Conservation (phyloP, 2,329 filamentous ascomycete species). For the Cordyceps pruinosa region DNA sequence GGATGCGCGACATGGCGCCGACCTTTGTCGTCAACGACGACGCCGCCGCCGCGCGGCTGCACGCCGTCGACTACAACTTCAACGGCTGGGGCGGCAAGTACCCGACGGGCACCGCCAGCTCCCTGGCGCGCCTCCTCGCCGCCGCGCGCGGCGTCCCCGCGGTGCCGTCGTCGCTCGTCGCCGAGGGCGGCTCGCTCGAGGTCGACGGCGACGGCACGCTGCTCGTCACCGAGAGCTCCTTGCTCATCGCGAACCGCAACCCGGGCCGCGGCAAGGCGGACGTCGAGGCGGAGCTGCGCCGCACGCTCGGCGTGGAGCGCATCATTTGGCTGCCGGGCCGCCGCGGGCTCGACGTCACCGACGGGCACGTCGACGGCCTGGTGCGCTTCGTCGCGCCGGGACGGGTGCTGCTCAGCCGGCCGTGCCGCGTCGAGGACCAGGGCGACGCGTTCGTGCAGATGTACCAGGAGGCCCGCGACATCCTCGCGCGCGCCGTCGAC, state of each 20-base stretch:
- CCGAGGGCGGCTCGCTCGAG: constrained; percentile 23
- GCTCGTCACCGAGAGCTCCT: constrained; percentile 22
- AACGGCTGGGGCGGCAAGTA: constrained; percentile 24
- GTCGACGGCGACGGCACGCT: constrained; percentile 25
- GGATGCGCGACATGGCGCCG: constrained; percentile 24
- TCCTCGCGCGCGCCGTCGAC: constrained; percentile 16
- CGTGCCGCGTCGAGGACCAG: constrained; percentile 10
- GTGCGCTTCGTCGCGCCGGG: constrained; percentile 22
- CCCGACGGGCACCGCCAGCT: constrained; percentile 8
- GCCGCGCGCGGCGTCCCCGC: not conserved
- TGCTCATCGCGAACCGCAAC: constrained; percentile 25
- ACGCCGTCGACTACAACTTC: constrained; percentile 22
- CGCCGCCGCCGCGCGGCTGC: not conserved
- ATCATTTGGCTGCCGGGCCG: constrained; percentile 24
- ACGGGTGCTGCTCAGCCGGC: constrained; percentile 19
- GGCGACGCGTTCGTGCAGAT: constrained; percentile 11
- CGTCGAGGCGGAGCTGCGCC: constrained; percentile 18
- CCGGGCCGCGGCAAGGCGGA: constrained; percentile 15
- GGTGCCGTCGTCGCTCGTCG: constrained; percentile 11
- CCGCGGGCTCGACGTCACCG: constrained; percentile 20
- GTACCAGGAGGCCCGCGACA: constrained; percentile 20
- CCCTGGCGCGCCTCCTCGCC: constrained; percentile 14
- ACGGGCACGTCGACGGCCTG: constrained; percentile 24
- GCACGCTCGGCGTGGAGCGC: constrained; percentile 20
- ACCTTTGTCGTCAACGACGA: constrained; percentile 16